Evolutionary conservation across 768 basidiomycete species (phyloP).

Genomic region (Mrakia gelida): DNA sequence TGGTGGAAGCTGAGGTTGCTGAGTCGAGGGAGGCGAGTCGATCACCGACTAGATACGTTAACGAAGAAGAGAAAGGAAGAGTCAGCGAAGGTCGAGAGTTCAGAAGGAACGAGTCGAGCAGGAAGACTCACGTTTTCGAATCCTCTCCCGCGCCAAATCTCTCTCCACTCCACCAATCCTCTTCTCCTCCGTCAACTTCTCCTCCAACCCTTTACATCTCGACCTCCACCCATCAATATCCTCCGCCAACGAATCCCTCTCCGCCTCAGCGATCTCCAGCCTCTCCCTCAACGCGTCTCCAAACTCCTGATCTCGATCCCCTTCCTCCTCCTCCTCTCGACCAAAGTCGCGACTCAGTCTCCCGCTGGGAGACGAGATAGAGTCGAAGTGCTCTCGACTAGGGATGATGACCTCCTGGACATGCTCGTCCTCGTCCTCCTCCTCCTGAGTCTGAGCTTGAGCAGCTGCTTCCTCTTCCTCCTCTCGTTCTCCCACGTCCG

Average conservation of each 20-base stretch:
- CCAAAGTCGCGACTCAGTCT: not conserved
- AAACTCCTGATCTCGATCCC: not conserved
- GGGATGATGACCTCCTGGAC: not conserved
- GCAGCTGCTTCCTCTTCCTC: conserved; percentile 5
- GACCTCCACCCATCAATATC: conserved; percentile 84
- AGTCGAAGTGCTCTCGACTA: not conserved
- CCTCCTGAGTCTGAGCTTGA: not conserved
- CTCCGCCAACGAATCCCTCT: conserved; percentile 80
- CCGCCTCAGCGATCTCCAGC: conserved; percentile 72
- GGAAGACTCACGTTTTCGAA: conserved; percentile 40
- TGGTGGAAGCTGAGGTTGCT: conserved; percentile 24
- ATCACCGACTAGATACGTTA: conserved; percentile 37
- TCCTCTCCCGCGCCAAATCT: conserved; percentile 68
- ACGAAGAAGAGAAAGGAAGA: not conserved
- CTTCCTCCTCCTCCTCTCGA: not conserved
- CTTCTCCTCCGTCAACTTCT: conserved; percentile 60
- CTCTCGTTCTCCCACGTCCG: conserved; percentile 27
- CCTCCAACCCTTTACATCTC: conserved; percentile 71
- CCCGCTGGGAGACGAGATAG: not conserved
- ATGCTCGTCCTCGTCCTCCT: conserved; percentile 7
- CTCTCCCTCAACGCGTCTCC: conserved; percentile 45
- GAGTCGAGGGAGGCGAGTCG: conserved; percentile 37
- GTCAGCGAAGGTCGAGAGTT: not conserved
- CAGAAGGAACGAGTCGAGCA: not conserved
- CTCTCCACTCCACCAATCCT: conserved; percentile 71